A percentile compares a stretch with the other conserved stretches of the same genome.
These are phyloP conservation scores for Penicillium sp. DNA, from an alignment of 2,329 filamentous ascomycete species.

Conservation along the genomic window DNA sequence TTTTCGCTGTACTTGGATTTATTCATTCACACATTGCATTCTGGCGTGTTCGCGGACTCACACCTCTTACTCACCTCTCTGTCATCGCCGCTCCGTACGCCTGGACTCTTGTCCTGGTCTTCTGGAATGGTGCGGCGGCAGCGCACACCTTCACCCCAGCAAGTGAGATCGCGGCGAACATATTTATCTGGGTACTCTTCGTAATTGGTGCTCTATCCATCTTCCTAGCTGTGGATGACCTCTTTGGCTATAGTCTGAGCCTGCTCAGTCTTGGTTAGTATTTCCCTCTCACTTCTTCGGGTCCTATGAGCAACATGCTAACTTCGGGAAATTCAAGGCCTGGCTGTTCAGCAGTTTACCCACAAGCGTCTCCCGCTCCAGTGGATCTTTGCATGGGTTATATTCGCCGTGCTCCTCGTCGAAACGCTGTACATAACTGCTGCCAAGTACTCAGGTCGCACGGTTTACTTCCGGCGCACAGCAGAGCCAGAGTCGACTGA, in stretches of 20 bases:
- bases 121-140: conserved; percentile 87
- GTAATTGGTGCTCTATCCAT: conserved; percentile 80
- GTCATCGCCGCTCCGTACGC: conserved; percentile 78
- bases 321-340: conserved; percentile 46
- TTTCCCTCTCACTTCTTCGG: not conserved
- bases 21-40: conserved; percentile 79
- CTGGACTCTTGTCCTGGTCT: conserved; percentile 84
- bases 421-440: conserved; percentile 59
- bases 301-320: not conserved
- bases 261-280: conserved; percentile 68
- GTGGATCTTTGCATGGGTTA: conserved; percentile 90
- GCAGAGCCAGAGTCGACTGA: conserved; percentile 50
- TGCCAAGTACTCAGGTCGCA: conserved; percentile 41
- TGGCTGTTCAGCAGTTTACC: conserved; percentile 78
- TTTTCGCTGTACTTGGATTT: conserved; percentile 80
- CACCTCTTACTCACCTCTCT: conserved; percentile 76
- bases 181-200: conserved; percentile 85
- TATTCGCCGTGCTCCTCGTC: conserved; percentile 76
- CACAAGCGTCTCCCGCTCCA: conserved; percentile 77
- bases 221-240: conserved; percentile 72
- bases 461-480: conserved; percentile 40
- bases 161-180: conserved; percentile 80
- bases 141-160: conserved; percentile 70
- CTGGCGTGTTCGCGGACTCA: conserved; percentile 75
- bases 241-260: conserved; percentile 79